A percentile compares a stretch with the other conserved stretches of the same genome.
Conservation (phyloP, 768 basidiomycete species). For the Collybia sp. region DNA sequence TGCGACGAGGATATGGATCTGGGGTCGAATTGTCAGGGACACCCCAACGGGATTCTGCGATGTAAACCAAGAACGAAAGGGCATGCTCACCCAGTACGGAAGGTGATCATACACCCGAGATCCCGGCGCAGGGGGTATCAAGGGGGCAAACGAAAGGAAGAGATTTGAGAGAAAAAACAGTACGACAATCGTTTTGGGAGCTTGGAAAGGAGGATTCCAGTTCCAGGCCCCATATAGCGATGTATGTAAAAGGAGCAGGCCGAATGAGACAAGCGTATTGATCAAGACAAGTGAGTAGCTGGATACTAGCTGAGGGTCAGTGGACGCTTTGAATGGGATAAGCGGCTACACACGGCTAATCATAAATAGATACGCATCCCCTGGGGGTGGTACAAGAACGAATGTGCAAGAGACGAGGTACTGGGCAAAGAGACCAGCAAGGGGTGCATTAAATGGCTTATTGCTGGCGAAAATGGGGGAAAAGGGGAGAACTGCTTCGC, state of each 20-base stretch:
- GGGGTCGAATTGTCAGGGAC: neutral
- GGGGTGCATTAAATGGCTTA: slow-evolving; percentile 65
- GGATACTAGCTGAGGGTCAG: slow-evolving; percentile 32
- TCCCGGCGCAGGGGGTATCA: slow-evolving; percentile 55
- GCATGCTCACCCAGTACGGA: slow-evolving; percentile 61
- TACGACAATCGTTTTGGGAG: slow-evolving; percentile 42
- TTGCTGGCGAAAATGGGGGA: slow-evolving; percentile 67
- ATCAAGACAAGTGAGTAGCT: slow-evolving; percentile 56
- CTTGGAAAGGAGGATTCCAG: slow-evolving; percentile 66
- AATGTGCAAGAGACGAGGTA: slow-evolving; percentile 57
- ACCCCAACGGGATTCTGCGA: neutral
- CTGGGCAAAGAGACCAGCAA: slow-evolving; percentile 58
- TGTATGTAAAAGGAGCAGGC: slow-evolving; percentile 58
- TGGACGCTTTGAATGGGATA: neutral
- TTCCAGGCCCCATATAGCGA: slow-evolving; percentile 34
- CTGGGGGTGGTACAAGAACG: slow-evolving; percentile 54
- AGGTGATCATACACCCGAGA: slow-evolving; percentile 49
- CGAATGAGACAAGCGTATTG: slow-evolving; percentile 56
- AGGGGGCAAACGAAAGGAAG: slow-evolving; percentile 57
- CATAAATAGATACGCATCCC: slow-evolving; percentile 73
- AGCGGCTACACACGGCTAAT: slow-evolving; percentile 47
- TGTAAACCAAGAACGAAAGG: neutral
- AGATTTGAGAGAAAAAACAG: slow-evolving; percentile 64
- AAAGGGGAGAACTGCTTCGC: slow-evolving; percentile 66
- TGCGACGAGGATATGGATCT: slow-evolving; percentile 49